Evolutionary conservation across 139 green algal genomes (phyloP).

Genomic region (Trebouxia sp.): DNA sequence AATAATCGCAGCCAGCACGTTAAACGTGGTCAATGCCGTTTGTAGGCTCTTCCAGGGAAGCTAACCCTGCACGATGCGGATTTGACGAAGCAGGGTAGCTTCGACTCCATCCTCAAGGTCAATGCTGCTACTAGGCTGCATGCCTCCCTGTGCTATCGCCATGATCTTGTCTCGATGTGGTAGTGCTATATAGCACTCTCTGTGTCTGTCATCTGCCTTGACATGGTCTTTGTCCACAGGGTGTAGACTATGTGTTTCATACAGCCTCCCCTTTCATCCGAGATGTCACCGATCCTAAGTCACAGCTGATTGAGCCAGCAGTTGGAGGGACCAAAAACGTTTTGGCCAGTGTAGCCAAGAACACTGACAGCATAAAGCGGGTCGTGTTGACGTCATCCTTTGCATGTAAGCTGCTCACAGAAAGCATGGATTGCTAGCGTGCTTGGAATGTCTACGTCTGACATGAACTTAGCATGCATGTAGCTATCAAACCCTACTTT

Average conservation of each 20-base stretch:
- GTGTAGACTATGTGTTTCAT: slow-evolving; percentile 70
- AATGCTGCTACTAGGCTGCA: no score
- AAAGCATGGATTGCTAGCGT: no score
- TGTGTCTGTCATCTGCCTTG: no score
- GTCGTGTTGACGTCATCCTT: slow-evolving; percentile 72
- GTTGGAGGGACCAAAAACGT: slow-evolving; percentile 66
- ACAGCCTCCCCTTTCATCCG: slow-evolving; percentile 70
- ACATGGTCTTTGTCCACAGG: neutral
- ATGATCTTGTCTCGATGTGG: no score
- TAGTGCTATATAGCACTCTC: no score
- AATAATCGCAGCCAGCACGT: neutral
- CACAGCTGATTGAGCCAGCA: slow-evolving; percentile 61
- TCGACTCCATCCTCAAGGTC: slow-evolving; percentile 47
- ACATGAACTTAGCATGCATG: neutral
- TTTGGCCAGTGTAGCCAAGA: slow-evolving; percentile 48
- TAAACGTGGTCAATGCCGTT: neutral
- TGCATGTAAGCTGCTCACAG: slow-evolving; percentile 54
- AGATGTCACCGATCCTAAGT: slow-evolving; percentile 41
- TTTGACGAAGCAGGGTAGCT: slow-evolving; percentile 43
- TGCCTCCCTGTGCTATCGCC: no score
- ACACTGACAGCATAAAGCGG: slow-evolving; percentile 47
- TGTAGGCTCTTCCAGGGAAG: slow-evolving; percentile 24
- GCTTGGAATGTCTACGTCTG: neutral
- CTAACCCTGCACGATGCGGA: slow-evolving; percentile 35
- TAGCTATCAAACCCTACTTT: neutral